phyloP scores from a whole-genome alignment of 2,329 filamentous ascomycete genomes.

The Epichloe baconii region DNA sequence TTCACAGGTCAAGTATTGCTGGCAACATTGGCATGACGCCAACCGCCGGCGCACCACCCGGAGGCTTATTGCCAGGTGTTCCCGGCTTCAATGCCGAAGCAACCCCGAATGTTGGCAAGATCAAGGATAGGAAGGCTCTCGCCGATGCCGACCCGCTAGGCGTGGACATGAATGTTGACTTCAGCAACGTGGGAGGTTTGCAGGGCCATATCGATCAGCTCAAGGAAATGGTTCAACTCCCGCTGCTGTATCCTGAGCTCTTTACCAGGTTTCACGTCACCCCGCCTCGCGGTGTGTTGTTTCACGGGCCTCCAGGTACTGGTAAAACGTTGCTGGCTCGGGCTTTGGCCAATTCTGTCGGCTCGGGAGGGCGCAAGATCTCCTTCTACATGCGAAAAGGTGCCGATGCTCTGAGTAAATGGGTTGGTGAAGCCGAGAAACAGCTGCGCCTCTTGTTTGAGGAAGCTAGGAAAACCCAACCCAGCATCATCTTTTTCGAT shows the following conservation, averaged over 20 bases:
- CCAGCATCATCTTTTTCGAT: slow-evolving; percentile 99
- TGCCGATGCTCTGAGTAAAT: slow-evolving; percentile 93
- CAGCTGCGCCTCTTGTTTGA: slow-evolving; percentile 90
- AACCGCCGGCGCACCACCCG: slow-evolving; percentile 32
- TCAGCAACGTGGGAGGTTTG: slow-evolving; percentile 85
- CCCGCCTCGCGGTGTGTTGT: slow-evolving; percentile 85
- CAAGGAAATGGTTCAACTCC: slow-evolving; percentile 96
- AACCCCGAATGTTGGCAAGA: slow-evolving; percentile 75
- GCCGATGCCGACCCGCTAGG: slow-evolving; percentile 92
- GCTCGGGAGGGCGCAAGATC: slow-evolving; percentile 80
- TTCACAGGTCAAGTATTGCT: slow-evolving; percentile 41
- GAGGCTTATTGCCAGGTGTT: slow-evolving; percentile 30
- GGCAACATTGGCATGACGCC: slow-evolving; percentile 53
- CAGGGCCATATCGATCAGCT: slow-evolving; percentile 91
- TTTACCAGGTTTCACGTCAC: slow-evolving; percentile 87
- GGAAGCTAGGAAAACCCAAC: slow-evolving; percentile 87
- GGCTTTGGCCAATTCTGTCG: slow-evolving; percentile 82
- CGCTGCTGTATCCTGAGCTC: slow-evolving; percentile 86
- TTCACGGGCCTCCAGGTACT: slow-evolving; percentile 92
- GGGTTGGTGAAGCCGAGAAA: slow-evolving; percentile 96
- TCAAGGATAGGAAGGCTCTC: slow-evolving; percentile 83
- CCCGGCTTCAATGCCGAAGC: slow-evolving; percentile 30
- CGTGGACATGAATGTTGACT: slow-evolving; percentile 83
- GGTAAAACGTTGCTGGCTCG: slow-evolving; percentile 95
- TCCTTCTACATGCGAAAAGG: slow-evolving; percentile 99